These are phyloP conservation scores for Pseudozyma tsukubaensis DNA, from an alignment of 1,284 basidiomycete genomes.

Conservation along the genomic window DNA sequence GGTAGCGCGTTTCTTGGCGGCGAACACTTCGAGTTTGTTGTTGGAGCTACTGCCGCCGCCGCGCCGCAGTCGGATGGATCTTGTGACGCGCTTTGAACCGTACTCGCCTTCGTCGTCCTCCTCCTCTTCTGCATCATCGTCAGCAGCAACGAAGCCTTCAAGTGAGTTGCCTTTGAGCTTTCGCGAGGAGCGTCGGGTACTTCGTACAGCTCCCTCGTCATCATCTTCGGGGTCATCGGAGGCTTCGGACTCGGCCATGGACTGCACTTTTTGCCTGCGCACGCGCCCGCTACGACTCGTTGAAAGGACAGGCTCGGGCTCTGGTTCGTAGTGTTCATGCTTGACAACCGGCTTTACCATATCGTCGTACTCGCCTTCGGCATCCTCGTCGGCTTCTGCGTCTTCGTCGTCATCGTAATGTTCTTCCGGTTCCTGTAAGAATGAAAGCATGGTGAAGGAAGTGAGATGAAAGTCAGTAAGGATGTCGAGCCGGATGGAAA, in stretches of 20 bases:
- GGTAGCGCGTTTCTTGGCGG: conserved; percentile 45
- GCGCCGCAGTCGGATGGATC: conserved; percentile 27
- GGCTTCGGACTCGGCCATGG: conserved; percentile 40
- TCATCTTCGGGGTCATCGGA: conserved; percentile 33
- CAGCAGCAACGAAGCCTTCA: conserved; percentile 57
- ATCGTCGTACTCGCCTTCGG: conserved; percentile 23
- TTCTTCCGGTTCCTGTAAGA: conserved; percentile 25
- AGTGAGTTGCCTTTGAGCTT: conserved; percentile 34
- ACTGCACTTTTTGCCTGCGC: conserved; percentile 11
- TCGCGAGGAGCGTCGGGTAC: conserved; percentile 22
- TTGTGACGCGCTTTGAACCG: conserved; percentile 32
- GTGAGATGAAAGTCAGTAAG: conserved; percentile 12
- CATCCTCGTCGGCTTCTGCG: conserved; percentile 35
- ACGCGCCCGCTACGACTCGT: conserved; percentile 49
- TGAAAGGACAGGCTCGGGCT: conserved; percentile 20
- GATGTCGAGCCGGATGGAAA: background rate
- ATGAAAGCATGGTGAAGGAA: no score
- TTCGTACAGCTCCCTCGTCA: conserved; percentile 23
- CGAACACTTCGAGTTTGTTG: conserved; percentile 41
- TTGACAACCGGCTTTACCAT: conserved; percentile 6
- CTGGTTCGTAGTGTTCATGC: conserved; percentile 24
- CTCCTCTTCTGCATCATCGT: conserved; percentile 60
- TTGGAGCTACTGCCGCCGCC: conserved; percentile 11
- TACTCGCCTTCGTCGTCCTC: conserved; percentile 57
- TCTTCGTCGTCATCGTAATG: conserved; percentile 40